Base-by-base conservation (phyloP, 2,329 filamentous ascomycete species). In the Lachnellula subtilissima region DNA sequence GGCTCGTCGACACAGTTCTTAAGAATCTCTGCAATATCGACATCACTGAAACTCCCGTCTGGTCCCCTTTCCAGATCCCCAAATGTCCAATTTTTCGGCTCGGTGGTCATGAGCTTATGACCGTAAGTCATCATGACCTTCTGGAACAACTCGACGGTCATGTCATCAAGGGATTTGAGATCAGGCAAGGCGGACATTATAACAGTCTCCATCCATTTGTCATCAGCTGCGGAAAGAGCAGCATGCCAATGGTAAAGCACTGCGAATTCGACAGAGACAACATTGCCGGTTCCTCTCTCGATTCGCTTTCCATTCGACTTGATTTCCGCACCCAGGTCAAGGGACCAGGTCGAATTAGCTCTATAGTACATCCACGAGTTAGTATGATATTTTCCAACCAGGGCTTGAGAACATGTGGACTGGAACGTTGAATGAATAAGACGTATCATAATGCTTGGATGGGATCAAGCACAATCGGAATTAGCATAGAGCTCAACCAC, bases 181-280 rank as follows among this genome's bases (percentile, higher is more conserved):
- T 75, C 70, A 14, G 74, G 74, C 35, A 73, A 54, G 17, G 61
- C 61, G 5, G 48, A 35, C 52, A 67, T 64, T 15, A 76, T 51
- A 17, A 76, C 47, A 25, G 69, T 65, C 56, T 76, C 73, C 74
- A 76, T 77, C 75, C 75, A 77, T 28, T 72, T 64, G 5, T 69
- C 74, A 60, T 77, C 75, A 17, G 74, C 74, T 14, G 73, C 72
- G 55, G 72, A 74, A 14, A 77, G 64, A 25, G 74, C 73, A 1
- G 74, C 74, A 53, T 77, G 75, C 74, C 75, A 77, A 55, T 76
- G 75, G 56, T 77, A 77, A 1, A 77, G 69, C 2, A 77, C 74
- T 2, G 73, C 73, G 56, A 77, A 77, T 52, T 77, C 75, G 25
- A 75, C 71, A 2, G 74, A 76, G 2, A 76, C 74, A 28, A 75